Evolutionary conservation across 306 rosid species (phyloP).

Genomic region (Fragaria iinumae): DNA sequence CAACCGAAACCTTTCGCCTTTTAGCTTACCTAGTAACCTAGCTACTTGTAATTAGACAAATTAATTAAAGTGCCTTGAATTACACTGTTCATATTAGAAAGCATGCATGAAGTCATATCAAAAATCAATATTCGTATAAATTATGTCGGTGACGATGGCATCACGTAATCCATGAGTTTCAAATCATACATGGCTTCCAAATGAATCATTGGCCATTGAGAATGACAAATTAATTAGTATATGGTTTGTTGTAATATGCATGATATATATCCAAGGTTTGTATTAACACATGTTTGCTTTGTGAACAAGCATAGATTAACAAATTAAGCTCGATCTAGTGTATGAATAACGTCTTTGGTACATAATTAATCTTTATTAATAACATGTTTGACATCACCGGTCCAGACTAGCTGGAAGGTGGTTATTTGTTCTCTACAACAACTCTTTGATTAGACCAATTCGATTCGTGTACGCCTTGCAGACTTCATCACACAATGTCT

Average conservation of each 20-base stretch:
- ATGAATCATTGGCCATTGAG: conserved; percentile 42
- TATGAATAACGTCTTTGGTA: conserved; percentile 46
- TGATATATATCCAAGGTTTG: not conserved
- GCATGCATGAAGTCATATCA: conserved; percentile 16
- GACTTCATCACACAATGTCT: not conserved
- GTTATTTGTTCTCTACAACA: conserved; percentile 19
- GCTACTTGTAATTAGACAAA: not conserved
- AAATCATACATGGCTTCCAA: conserved; percentile 25
- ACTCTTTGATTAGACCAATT: conserved; percentile 15
- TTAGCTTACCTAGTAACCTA: not conserved
- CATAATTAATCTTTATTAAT: not conserved
- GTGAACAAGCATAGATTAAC: conserved; percentile 35
- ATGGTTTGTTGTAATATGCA: conserved; percentile 34
- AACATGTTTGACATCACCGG: conserved; percentile 38
- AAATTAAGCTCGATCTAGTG: conserved; percentile 12
- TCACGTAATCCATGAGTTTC: conserved; percentile 28
- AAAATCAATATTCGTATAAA: not conserved
- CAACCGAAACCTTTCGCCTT: not conserved
- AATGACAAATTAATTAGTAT: conserved; percentile 29
- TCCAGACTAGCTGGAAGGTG: not conserved
- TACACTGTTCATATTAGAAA: not conserved
- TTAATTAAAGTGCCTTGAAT: not conserved
- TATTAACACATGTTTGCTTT: conserved; percentile 26
- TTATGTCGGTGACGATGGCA: conserved; percentile 35
- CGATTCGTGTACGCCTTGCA: not conserved